Conservation (phyloP, 2,329 filamentous ascomycete genomes). For the Capronia coronata region DNA sequence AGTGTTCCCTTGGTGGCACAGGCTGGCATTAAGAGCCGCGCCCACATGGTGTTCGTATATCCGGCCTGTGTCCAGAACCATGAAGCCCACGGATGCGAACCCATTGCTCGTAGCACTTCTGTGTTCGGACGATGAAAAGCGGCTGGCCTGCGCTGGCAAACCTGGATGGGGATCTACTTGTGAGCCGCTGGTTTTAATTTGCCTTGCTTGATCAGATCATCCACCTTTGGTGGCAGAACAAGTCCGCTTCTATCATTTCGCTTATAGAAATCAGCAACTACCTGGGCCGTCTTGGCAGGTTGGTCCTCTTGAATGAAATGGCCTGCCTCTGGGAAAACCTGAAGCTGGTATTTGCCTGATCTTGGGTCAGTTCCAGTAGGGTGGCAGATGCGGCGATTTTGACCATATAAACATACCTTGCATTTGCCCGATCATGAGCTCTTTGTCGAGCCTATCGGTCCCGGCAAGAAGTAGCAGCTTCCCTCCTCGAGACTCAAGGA, state of each 20-base stretch:
- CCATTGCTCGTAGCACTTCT: too few species aligned
- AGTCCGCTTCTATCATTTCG: slow-evolving; percentile 80
- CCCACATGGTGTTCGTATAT: too few species aligned
- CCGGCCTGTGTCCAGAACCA: too few species aligned
- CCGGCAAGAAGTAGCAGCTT: slow-evolving; percentile 81
- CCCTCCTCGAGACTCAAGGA: slow-evolving; percentile 62
- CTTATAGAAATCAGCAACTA: slow-evolving; percentile 83
- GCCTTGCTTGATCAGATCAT: slow-evolving; percentile 50
- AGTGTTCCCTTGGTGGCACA: too few species aligned
- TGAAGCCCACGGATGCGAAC: too few species aligned
- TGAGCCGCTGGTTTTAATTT: slow-evolving; percentile 24
- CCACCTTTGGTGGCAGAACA: slow-evolving; percentile 87
- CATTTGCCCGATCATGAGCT: slow-evolving; percentile 94
- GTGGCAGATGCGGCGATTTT: neutral
- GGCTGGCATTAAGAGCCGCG: too few species aligned
- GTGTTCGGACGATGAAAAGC: too few species aligned
- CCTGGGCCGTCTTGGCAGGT: slow-evolving; percentile 78
- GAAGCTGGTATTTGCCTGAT: slow-evolving; percentile 76
- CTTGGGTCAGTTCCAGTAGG: neutral
- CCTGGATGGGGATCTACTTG: too few species aligned
- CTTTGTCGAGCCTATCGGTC: slow-evolving; percentile 83
- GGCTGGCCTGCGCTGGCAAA: too few species aligned
- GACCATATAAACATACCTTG: slow-evolving; percentile 55
- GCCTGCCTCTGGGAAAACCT: slow-evolving; percentile 89
- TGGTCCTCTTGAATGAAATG: slow-evolving; percentile 97